phyloP scores from a whole-genome alignment of 148 eudicot genomes.

The Fagopyrum esculentum region DNA sequence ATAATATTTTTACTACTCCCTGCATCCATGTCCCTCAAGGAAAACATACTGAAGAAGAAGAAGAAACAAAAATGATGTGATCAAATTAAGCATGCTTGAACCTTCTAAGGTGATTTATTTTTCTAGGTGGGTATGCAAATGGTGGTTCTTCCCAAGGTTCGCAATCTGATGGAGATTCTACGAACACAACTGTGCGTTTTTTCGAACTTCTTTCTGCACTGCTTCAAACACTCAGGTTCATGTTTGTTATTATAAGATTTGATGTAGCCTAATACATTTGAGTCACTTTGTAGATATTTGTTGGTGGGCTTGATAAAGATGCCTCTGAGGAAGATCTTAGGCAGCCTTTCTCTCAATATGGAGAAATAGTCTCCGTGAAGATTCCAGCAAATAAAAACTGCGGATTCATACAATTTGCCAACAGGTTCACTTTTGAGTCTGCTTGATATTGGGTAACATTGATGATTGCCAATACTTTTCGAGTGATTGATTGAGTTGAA shows the following conservation, averaged over 20 bases:
- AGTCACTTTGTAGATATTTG: constrained; percentile 57
- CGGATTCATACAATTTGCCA: constrained; percentile 90
- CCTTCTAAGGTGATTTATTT: constrained; percentile 11
- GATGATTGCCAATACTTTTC: constrained; percentile 59
- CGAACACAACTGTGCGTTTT: constrained; percentile 77
- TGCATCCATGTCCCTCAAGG: background rate
- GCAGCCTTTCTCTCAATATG: constrained; percentile 79
- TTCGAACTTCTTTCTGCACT: background rate
- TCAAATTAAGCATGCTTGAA: background rate
- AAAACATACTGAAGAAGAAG: too few relatives aligned
- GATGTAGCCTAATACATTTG: background rate
- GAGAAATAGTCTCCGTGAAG: constrained; percentile 95
- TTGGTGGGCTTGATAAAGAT: constrained; percentile 91
- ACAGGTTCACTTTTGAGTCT: constrained; percentile 47
- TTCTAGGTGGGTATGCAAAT: constrained; percentile 66
- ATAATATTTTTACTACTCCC: background rate
- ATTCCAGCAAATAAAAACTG: constrained; percentile 93
- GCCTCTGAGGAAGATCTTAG: constrained; percentile 87
- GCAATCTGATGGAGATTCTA: constrained; percentile 80
- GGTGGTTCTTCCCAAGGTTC: constrained; percentile 56
- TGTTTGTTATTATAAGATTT: background rate
- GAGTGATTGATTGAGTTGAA: background rate
- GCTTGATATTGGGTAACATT: constrained; percentile 71
- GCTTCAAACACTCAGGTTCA: background rate
- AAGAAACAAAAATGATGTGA: too few relatives aligned